Conservation (phyloP, 192 early-diverging fungal species). For the Coemansia sp. region DNA sequence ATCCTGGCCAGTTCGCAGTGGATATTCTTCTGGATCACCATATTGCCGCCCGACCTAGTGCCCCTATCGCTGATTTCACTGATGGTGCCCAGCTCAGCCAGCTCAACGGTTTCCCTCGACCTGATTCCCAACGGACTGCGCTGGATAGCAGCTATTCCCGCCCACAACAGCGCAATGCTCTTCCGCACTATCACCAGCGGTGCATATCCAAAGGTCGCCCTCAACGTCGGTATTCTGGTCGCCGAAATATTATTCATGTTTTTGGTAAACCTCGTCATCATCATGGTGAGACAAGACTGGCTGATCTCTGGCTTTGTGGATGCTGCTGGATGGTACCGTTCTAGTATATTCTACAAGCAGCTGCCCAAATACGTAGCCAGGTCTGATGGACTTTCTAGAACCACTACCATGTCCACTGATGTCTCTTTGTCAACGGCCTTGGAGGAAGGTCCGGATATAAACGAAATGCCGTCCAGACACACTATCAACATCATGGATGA, state of each 20-base stretch:
- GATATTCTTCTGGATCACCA: slow-evolving; percentile 15
- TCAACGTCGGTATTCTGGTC: slow-evolving; percentile 4
- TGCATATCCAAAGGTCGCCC: slow-evolving; percentile 2
- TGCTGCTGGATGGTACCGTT: slow-evolving; percentile 7
- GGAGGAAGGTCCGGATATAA: no score
- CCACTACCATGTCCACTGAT: no score
- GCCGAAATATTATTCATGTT: slow-evolving; percentile 5
- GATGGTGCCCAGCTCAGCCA: slow-evolving; percentile 1
- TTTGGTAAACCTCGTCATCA: background rate
- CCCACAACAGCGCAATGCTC: slow-evolving; percentile 7
- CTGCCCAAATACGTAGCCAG: background rate
- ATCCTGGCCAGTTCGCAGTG: slow-evolving; percentile 18
- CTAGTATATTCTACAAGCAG: slow-evolving; percentile 11
- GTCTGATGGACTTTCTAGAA: no score
- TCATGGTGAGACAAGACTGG: slow-evolving; percentile 15
- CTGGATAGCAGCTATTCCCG: slow-evolving; percentile 11
- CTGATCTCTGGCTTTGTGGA: background rate
- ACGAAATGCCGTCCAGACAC: background rate
- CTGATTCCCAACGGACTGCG: slow-evolving; percentile 1
- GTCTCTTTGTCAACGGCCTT: no score
- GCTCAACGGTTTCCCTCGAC: slow-evolving; percentile 2
- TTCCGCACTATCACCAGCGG: slow-evolving; percentile 8
- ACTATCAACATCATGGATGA: background rate
- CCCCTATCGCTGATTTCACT: slow-evolving; percentile 2
- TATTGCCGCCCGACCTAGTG: slow-evolving; percentile 18